These are phyloP conservation scores for Neophaeococcomyces mojaviensis DNA, from an alignment of 2,329 filamentous ascomycete species.

Conservation along the genomic window DNA sequence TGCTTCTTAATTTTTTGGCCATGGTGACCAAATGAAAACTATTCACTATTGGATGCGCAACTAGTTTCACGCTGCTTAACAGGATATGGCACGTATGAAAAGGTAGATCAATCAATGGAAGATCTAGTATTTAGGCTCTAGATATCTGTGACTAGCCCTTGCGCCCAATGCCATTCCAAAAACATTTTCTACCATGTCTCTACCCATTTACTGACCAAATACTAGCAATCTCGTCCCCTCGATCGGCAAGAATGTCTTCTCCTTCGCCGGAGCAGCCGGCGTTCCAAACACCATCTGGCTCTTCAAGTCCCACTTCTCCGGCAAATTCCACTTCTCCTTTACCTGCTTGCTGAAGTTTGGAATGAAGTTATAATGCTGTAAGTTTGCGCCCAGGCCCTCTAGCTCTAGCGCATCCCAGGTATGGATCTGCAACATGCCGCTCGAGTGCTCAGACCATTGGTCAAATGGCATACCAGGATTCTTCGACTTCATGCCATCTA, in stretches of 20 bases:
- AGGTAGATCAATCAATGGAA: too few relatives aligned
- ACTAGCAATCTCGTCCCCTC: slow-evolving; percentile 11
- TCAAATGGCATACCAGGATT: slow-evolving; percentile 58
- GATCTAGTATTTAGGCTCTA: too few relatives aligned
- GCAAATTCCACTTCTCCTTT: slow-evolving; percentile 60
- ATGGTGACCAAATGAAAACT: too few relatives aligned
- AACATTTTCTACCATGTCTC: too few relatives aligned
- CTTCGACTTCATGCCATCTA: slow-evolving; percentile 50
- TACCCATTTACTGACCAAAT: slow-evolving; percentile 4
- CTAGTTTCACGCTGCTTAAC: too few relatives aligned
- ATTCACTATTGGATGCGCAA: too few relatives aligned
- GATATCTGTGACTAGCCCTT: too few relatives aligned
- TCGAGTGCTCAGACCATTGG: slow-evolving; percentile 65
- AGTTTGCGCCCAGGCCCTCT: slow-evolving; percentile 77
- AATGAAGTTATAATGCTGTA: slow-evolving; percentile 75
- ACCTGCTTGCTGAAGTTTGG: slow-evolving; percentile 72
- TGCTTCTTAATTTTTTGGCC: too few relatives aligned
- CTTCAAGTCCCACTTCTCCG: slow-evolving; percentile 65
- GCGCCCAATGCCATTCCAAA: too few relatives aligned
- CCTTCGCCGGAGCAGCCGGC: slow-evolving; percentile 9
- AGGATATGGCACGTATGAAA: too few relatives aligned
- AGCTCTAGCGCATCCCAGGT: slow-evolving; percentile 76
- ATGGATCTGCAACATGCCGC: slow-evolving; percentile 62
- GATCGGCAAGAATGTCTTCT: slow-evolving; percentile 18
- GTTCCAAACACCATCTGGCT: slow-evolving; percentile 77